These are phyloP conservation scores for Blastobotrys malaysiensis DNA, from an alignment of 1,139 yeast species.

Conservation along the genomic window DNA sequence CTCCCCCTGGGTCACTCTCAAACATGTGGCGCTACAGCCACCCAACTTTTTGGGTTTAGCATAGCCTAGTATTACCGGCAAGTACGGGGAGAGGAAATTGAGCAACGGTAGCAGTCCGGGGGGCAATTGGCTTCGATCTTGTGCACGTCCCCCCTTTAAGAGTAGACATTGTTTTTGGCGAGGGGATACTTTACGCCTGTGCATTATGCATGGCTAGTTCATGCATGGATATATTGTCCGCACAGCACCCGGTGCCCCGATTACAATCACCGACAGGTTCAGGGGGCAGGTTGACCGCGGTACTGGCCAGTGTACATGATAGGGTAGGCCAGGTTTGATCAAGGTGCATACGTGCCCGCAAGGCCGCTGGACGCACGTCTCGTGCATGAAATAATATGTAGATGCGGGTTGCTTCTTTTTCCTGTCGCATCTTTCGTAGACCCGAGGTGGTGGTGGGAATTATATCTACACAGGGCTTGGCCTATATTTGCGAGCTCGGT, in stretches of 20 bases:
- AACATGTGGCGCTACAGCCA: too few relatives aligned
- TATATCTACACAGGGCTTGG: not conserved
- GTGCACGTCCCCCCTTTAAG: not conserved
- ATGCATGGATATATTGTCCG: not conserved
- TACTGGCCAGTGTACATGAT: too few relatives aligned
- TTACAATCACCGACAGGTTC: not conserved
- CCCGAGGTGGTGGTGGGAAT: not conserved
- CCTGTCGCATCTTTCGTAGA: not conserved
- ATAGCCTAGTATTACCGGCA: too few relatives aligned
- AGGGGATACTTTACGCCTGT: not conserved
- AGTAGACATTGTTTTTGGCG: not conserved
- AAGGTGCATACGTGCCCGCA: not conserved
- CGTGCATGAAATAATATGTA: not conserved
- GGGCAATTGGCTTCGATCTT: too few relatives aligned
- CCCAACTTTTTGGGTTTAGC: too few relatives aligned
- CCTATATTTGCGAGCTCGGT: not conserved
- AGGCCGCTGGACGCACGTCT: not conserved
- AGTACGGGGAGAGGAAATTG: too few relatives aligned
- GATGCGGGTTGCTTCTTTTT: not conserved
- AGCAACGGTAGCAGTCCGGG: too few relatives aligned
- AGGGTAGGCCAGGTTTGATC: too few relatives aligned
- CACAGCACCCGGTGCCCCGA: too few relatives aligned
- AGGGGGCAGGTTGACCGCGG: not conserved
- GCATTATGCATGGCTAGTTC: not conserved
- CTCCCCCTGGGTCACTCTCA: too few relatives aligned